Percentiles rank a stretch among this genome's conserved stretches.
Evolutionary conservation across 179 eudicot genomes (phyloP).

Genomic region (Vitellaria paradoxa): DNA sequence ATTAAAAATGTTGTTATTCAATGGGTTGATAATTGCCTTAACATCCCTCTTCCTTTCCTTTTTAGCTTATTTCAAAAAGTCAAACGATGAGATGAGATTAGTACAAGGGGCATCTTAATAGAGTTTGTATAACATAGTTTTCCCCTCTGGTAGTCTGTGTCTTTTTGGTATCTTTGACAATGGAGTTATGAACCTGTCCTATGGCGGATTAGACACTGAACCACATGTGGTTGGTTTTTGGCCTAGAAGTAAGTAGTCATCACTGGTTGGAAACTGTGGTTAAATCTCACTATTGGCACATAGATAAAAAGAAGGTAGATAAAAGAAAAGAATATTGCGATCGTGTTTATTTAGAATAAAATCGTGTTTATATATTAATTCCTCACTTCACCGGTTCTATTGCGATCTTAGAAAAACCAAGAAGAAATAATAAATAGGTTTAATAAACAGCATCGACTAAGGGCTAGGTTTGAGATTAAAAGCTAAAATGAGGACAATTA

Average conservation of each 20-base stretch:
- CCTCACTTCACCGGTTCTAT: no score
- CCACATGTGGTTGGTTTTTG: not conserved
- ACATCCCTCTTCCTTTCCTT: not conserved
- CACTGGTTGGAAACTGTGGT: not conserved
- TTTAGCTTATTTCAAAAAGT: not conserved
- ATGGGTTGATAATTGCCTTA: not conserved
- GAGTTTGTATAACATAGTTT: not conserved
- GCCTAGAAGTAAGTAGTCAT: not conserved
- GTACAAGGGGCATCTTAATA: not conserved
- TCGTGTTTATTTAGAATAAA: no score
- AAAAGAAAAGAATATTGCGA: conserved; percentile 13
- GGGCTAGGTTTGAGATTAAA: no score
- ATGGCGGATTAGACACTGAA: not conserved
- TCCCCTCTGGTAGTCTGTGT: not conserved
- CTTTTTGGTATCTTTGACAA: not conserved
- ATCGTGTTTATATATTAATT: no score
- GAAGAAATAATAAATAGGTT: no score
- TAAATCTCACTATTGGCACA: no score
- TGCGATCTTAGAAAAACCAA: no score
- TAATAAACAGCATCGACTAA: no score
- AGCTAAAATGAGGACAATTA: no score
- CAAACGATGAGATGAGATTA: not conserved
- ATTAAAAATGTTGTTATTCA: not conserved
- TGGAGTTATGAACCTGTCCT: not conserved
- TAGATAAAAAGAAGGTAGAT: no score